phyloP scores from a whole-genome alignment of 192 early-diverging fungal species.

The Gamsiella multidivaricata region DNA sequence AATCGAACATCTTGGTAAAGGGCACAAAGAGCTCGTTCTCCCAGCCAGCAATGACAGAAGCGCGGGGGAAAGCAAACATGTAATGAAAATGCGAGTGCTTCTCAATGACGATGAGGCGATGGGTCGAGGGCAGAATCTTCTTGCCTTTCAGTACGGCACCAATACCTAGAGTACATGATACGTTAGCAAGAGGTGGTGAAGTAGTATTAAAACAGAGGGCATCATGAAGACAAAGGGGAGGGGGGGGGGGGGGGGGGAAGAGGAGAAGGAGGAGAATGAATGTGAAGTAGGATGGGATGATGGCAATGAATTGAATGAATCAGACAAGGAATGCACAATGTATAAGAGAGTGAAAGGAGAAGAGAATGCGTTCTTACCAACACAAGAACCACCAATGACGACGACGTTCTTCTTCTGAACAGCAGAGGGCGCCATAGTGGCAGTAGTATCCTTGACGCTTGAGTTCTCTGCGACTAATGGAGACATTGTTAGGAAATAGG shows the following conservation, averaged over 20 bases:
- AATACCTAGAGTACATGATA: constrained; percentile 23
- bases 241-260: too few species aligned
- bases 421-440: neutral
- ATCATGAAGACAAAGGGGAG: too few species aligned
- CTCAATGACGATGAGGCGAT: constrained; percentile 69
- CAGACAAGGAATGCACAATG: neutral
- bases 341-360: neutral
- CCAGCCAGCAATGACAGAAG: constrained; percentile 63
- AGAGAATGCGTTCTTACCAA: constrained; percentile 31
- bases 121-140: constrained; percentile 51
- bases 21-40: constrained; percentile 70
- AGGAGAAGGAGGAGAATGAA: too few species aligned
- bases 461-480: constrained; percentile 12
- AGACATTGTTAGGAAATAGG: too few species aligned
- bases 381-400: constrained; percentile 64
- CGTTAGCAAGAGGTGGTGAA: neutral
- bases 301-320: neutral
- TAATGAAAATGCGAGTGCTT: constrained; percentile 68
- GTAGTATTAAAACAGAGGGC: too few species aligned
- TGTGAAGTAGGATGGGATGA: too few species aligned
- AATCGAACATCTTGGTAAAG: constrained; percentile 59
- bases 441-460: too few species aligned
- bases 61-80: constrained; percentile 74
- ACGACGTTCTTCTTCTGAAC: constrained; percentile 49
- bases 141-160: constrained; percentile 37